Percentiles rank a stretch among this genome's conserved stretches.
Evolutionary conservation across 352 stramenopile species (phyloP).

Genomic region (Phytophthora constricta): DNA sequence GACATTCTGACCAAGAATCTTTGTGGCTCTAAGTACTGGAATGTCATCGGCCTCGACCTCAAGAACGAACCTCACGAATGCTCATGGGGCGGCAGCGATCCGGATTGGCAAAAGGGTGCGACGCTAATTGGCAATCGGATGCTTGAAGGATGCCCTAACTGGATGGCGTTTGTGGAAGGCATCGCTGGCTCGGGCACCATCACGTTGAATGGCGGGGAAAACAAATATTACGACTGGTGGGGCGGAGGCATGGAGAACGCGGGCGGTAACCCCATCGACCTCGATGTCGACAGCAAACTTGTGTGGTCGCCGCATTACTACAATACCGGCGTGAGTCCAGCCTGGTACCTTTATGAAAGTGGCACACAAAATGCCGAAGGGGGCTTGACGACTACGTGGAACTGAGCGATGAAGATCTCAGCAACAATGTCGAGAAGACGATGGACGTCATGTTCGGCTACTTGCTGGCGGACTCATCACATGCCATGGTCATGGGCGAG

Average conservation of each 20-base stretch:
- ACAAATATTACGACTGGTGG: constrained; percentile 73
- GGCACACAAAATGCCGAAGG: constrained; percentile 33
- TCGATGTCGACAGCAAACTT: constrained; percentile 56
- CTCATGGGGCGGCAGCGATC: constrained; percentile 47
- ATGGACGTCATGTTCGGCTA: constrained; percentile 77
- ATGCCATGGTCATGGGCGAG: constrained; percentile 67
- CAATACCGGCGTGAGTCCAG: constrained; percentile 66
- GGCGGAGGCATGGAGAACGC: constrained; percentile 60
- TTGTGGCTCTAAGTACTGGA: constrained; percentile 64
- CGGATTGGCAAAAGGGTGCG: constrained; percentile 63
- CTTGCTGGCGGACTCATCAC: constrained; percentile 41
- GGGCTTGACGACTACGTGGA: constrained; percentile 42
- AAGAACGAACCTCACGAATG: constrained; percentile 75
- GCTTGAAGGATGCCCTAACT: constrained; percentile 66
- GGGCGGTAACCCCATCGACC: constrained; percentile 40
- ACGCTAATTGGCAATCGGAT: constrained; percentile 65
- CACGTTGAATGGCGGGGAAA: constrained; percentile 25
- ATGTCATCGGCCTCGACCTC: constrained; percentile 67
- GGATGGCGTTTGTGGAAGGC: constrained; percentile 73
- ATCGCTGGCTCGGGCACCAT: constrained; percentile 50
- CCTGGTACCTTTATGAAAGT: constrained; percentile 63
- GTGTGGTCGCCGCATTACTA: constrained; percentile 81
- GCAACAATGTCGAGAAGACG: constrained; percentile 57
- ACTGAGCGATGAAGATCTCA: constrained; percentile 51
- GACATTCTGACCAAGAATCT: constrained; percentile 66